Percentiles rank a stretch among this genome's conserved stretches.
Evolutionary conservation across 2,329 filamentous ascomycete species (phyloP).

Genomic region (Nothophaeocryptopus gaeumannii): DNA sequence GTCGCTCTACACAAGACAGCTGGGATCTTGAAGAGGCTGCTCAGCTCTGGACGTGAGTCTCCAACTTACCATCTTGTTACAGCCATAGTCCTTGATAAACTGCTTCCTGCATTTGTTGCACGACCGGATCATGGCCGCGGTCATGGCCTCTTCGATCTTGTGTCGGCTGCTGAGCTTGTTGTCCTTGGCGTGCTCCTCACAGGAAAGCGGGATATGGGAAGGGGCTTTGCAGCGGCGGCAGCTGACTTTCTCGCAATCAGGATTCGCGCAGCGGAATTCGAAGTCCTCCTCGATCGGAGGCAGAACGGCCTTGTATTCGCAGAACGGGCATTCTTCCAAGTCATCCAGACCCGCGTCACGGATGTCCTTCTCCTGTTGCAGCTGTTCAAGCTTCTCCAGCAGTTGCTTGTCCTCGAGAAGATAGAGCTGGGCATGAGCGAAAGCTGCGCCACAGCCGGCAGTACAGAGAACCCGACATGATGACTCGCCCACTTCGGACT

Average conservation of each 20-base stretch:
- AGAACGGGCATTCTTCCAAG: conserved; percentile 76
- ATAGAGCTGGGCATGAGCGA: conserved; percentile 54
- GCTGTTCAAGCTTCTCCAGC: conserved; percentile 61
- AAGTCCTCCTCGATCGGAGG: conserved; percentile 64
- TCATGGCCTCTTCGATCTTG: conserved; percentile 80
- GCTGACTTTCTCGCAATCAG: conserved; percentile 57
- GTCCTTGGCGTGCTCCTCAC: conserved; percentile 62
- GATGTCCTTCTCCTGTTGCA: conserved; percentile 69
- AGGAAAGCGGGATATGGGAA: conserved; percentile 70
- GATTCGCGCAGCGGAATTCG: conserved; percentile 70
- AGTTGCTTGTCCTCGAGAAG: conserved; percentile 59
- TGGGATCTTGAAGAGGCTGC: neutral
- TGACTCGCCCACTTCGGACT: conserved; percentile 65
- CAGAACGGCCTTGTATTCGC: conserved; percentile 73
- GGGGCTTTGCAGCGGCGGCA: conserved; percentile 61
- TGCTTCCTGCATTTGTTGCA: conserved; percentile 72
- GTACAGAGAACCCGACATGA: conserved; percentile 66
- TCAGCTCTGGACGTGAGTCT: neutral
- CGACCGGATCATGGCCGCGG: conserved; percentile 68
- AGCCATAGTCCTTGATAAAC: conserved; percentile 75
- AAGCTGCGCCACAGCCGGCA: conserved; percentile 63
- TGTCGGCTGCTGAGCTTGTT: conserved; percentile 61
- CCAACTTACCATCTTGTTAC: conserved; percentile 68
- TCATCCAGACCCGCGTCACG: conserved; percentile 68
- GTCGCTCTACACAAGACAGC: neutral